Base-by-base conservation (phyloP, 2,329 filamentous ascomycete genomes). In the Graphium sp. region DNA sequence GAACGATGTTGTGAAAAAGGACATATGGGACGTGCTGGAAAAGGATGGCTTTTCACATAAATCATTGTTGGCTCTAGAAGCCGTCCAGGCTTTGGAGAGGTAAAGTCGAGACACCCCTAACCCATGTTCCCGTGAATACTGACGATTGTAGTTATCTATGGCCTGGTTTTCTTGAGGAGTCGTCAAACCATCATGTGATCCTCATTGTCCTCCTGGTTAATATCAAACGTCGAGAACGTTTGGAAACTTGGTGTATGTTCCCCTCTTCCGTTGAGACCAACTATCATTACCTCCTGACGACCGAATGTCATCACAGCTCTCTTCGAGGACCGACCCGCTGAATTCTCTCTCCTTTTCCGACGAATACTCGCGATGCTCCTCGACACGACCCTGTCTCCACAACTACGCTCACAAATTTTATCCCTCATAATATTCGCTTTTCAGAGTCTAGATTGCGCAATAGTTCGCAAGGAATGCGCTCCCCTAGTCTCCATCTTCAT, bases 381-480 rank as follows among this genome's bases (percentile, higher is more conserved):
- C 40, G 80, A 87, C 45, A 58, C 55, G 35, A 74, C 75, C 3
- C 53, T 84, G 13, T 62, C 74, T 14, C 55, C 66, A 21, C 56
- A 62, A 17, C 66, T 93, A 31, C 73, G 82, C 35, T 80, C 78
- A 7, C 75, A 92, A 29, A 67, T 95, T n/a, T 59, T 98, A 14
- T 78, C 71, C 15, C 95, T 95, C 51, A 64, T 95, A 36, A 91
- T 92, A 28, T 72, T 76, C 39, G 81, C 87, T 20, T 98, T 94
- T 47, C 85, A 95, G 50, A 94, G 84, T 26, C 62, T 98, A 18
- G 91, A 98, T 48, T 85, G 74, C 46, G 68, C 70, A 21, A 68
- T 92, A 32, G 80, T 98, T 28, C 75, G 89, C 36, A 95, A 94
- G 50, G 89, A 98, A 58, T 95, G 89, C 51, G 89, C 87, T 6